phyloP scores from a whole-genome alignment of 148 eudicot species.

The Fagopyrum esculentum region DNA sequence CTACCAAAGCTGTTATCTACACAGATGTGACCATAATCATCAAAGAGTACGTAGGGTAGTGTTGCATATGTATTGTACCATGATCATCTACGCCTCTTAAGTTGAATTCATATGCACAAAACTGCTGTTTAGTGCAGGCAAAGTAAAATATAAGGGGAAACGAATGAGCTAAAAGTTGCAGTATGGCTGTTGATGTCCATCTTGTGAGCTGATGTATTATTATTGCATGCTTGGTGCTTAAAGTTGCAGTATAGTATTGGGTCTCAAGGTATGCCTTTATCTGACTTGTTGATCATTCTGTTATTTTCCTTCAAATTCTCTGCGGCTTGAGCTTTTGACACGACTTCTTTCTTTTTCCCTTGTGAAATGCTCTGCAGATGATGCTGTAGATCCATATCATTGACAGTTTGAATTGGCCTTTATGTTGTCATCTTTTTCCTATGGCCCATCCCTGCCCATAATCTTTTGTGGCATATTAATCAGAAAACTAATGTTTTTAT shows the following conservation, averaged over 20 bases:
- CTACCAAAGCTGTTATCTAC: too few species aligned
- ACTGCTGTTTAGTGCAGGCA: too few species aligned
- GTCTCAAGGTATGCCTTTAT: conserved; percentile 44
- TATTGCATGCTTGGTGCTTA: too few species aligned
- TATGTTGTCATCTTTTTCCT: neutral
- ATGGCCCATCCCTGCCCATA: neutral
- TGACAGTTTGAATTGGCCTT: too few species aligned
- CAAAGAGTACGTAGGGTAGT: too few species aligned
- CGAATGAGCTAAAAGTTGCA: too few species aligned
- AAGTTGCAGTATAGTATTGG: conserved; percentile 43
- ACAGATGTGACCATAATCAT: too few species aligned
- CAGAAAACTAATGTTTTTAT: neutral
- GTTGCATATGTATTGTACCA: neutral
- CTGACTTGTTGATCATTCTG: neutral
- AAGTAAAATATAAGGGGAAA: too few species aligned
- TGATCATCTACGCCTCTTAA: too few species aligned
- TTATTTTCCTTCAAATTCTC: neutral
- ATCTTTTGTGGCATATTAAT: neutral
- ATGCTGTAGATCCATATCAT: conserved; percentile 29
- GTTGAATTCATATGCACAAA: too few species aligned
- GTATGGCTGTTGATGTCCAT: neutral
- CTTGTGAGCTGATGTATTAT: too few species aligned
- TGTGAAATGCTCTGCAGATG: conserved; percentile 35
- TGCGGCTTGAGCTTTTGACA: neutral
- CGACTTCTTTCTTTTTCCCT: conserved; percentile 10